These are phyloP conservation scores for Arthrobotrys conoides DNA, from an alignment of 2,329 filamentous ascomycete species.

Conservation along the genomic window DNA sequence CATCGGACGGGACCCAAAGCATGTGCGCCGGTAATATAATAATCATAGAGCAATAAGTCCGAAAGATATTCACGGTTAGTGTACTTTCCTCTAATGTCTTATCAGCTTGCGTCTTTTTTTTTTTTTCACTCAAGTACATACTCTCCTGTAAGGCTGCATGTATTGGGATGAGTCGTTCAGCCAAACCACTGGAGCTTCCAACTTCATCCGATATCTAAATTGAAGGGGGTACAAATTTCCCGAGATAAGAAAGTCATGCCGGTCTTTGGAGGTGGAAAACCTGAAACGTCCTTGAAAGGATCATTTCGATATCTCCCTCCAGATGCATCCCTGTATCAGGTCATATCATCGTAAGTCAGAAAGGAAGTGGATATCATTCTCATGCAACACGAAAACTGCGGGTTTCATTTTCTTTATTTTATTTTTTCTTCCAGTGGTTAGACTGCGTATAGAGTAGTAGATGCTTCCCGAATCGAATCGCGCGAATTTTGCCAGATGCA, in stretches of 20 bases:
- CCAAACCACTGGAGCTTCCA: slow-evolving; percentile 27
- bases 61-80: slow-evolving; percentile 21
- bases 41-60: slow-evolving; percentile 23
- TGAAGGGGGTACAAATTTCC: slow-evolving; percentile 45
- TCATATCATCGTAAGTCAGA: slow-evolving; percentile 44
- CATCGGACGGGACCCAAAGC: slow-evolving; percentile 22
- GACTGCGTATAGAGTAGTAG: not conserved
- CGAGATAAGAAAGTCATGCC: slow-evolving; percentile 58
- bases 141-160: slow-evolving; percentile 30
- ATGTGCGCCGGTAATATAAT: slow-evolving; percentile 38
- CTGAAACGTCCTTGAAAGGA: slow-evolving; percentile 43
- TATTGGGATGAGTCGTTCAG: slow-evolving; percentile 4
- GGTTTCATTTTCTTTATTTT: slow-evolving; percentile 44
- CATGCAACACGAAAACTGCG: slow-evolving; percentile 60
- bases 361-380: slow-evolving; percentile 46
- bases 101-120: slow-evolving; percentile 46
- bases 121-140: too few relatives aligned
- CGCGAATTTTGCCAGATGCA: slow-evolving; percentile 57
- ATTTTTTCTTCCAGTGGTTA: too few relatives aligned
- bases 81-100: slow-evolving; percentile 21
- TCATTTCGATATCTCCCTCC: slow-evolving; percentile 30
- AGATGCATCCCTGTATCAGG: slow-evolving; percentile 51
- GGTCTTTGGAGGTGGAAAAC: slow-evolving; percentile 21
- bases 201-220: slow-evolving; percentile 60
- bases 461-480: slow-evolving; percentile 57